Conservation (phyloP, 805 yeast genomes). For the Candida stauntonica region DNA sequence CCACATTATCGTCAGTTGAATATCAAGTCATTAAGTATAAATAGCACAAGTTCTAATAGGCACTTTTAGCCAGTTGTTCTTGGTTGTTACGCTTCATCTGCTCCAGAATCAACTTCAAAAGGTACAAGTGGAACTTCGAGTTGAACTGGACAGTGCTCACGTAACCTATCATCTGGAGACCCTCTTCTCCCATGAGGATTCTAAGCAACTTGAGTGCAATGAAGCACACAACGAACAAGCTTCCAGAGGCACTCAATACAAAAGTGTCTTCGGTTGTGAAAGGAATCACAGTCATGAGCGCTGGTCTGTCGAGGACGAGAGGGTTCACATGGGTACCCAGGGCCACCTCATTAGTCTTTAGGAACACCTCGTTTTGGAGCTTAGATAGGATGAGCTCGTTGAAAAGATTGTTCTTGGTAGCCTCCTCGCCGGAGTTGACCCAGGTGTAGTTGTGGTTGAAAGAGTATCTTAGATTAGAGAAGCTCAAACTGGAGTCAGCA, state of each 20-base stretch:
- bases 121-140: slow-evolving; percentile 21
- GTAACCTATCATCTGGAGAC: slow-evolving; percentile 22
- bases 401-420: slow-evolving; percentile 19
- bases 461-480: slow-evolving; percentile 18
- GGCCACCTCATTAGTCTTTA: slow-evolving; percentile 20
- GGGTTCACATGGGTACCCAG: slow-evolving; percentile 22
- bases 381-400: slow-evolving; percentile 23
- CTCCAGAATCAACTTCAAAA: slow-evolving; percentile 16
- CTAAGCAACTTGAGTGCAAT: slow-evolving; percentile 21
- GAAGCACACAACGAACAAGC: slow-evolving; percentile 21
- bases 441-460: slow-evolving; percentile 23
- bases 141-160: slow-evolving; percentile 21
- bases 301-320: slow-evolving; percentile 20
- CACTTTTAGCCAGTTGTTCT: no score
- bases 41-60: no score
- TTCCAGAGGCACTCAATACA: slow-evolving; percentile 17
- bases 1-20: no score
- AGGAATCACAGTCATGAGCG: slow-evolving; percentile 20
- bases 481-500: slow-evolving; percentile 21
- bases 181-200: slow-evolving; percentile 17
- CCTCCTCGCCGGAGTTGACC: slow-evolving; percentile 25
- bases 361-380: slow-evolving; percentile 20
- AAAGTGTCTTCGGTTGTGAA: slow-evolving; percentile 21
- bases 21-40: no score
- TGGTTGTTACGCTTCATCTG: slow-evolving; percentile 4